These are phyloP conservation scores for Sugiyamaella paludigena DNA, from an alignment of 1,139 yeast genomes.

Conservation along the genomic window DNA sequence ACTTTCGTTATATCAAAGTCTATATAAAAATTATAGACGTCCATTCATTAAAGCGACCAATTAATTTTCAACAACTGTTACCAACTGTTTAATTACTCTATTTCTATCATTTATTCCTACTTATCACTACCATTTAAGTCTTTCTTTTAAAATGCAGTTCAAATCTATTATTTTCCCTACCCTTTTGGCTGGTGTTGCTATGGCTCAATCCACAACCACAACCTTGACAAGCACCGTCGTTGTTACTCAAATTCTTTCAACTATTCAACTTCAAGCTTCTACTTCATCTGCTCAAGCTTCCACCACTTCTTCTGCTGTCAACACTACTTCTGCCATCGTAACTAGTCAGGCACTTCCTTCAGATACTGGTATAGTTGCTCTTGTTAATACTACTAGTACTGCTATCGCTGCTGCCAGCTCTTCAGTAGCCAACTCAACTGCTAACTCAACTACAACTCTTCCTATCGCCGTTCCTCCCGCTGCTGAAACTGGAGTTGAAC, in stretches of 20 bases:
- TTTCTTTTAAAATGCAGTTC: slow-evolving; percentile 9
- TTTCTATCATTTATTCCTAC: not conserved
- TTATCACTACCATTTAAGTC: not conserved
- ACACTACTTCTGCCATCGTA: slow-evolving; percentile 1
- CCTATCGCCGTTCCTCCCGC: slow-evolving; percentile 3
- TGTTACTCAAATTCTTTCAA: slow-evolving; percentile 13
- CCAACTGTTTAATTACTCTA: not conserved
- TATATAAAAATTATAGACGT: slow-evolving; percentile 1
- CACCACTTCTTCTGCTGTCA: not conserved
- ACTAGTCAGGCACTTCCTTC: slow-evolving; percentile 5
- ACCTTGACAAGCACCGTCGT: slow-evolving; percentile 11
- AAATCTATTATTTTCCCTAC: slow-evolving; percentile 5
- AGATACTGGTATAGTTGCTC: slow-evolving; percentile 3
- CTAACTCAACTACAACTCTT: slow-evolving; percentile 4
- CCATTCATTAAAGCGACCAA: slow-evolving; percentile 6
- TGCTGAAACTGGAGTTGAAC: slow-evolving; percentile 3
- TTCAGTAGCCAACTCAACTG: slow-evolving; percentile 3
- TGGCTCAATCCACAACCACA: slow-evolving; percentile 10
- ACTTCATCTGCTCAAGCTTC: not conserved
- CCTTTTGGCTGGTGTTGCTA: slow-evolving; percentile 9
- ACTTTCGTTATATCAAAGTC: no score
- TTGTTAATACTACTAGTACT: slow-evolving; percentile 6
- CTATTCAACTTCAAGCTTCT: slow-evolving; percentile 1
- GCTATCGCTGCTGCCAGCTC: slow-evolving; percentile 5
- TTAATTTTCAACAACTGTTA: not conserved